Conservation (phyloP, 2,329 filamentous ascomycete species). For the Fusarium sp. region DNA sequence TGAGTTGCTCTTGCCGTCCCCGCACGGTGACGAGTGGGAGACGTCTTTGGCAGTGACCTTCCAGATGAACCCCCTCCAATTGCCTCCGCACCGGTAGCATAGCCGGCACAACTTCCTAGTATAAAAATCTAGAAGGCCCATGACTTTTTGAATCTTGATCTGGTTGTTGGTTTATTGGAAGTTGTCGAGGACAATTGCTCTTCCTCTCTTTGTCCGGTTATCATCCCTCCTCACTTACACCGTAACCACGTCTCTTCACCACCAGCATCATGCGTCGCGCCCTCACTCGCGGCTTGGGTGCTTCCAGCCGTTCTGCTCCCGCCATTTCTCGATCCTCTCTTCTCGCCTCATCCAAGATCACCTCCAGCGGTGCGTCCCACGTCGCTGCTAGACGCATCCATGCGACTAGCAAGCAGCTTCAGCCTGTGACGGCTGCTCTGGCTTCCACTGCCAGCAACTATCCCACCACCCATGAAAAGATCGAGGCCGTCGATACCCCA, state of each 20-base stretch:
- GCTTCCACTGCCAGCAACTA: conserved; percentile 71
- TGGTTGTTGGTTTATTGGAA: conserved; percentile 28
- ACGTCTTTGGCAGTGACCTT: conserved; percentile 23
- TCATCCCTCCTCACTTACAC: not conserved
- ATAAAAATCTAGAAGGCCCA: conserved; percentile 34
- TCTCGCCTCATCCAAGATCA: conserved; percentile 54
- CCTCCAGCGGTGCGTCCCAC: conserved; percentile 52
- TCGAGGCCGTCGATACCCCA: conserved; percentile 76
- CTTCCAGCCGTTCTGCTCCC: conserved; percentile 51
- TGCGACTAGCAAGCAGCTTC: conserved; percentile 68
- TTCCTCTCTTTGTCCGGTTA: not conserved
- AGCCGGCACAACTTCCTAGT: conserved; percentile 26
- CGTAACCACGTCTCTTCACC: not conserved
- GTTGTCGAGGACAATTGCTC: conserved; percentile 26
- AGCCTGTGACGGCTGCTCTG: conserved; percentile 62
- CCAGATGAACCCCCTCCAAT: conserved; percentile 17
- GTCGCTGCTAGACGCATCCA: conserved; percentile 66
- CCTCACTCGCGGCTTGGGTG: conserved; percentile 56
- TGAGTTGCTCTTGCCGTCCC: conserved; percentile 31
- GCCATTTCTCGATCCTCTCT: conserved; percentile 48
- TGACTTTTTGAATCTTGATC: conserved; percentile 14
- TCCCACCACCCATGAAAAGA: conserved; percentile 78
- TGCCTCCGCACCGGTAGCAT: conserved; percentile 36
- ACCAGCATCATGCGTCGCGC: conserved; percentile 60
- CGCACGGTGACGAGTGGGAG: conserved; percentile 27